Evolutionary conservation across 2,329 filamentous ascomycete species (phyloP).

Genomic region (Furcasterigmium furcatum): DNA sequence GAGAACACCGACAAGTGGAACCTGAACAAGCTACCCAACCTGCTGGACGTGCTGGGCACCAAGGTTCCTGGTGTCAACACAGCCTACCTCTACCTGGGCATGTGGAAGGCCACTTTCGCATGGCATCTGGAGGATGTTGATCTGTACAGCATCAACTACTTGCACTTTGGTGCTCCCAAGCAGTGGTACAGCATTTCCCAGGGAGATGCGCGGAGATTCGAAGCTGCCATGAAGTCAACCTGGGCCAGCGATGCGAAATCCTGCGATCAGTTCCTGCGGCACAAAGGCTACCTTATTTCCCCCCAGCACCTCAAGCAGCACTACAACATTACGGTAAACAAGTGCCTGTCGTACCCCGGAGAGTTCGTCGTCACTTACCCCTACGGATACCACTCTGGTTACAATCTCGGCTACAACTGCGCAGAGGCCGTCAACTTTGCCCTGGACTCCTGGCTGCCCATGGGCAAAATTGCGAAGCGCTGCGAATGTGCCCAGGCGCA

Average conservation of each 20-base stretch:
- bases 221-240: constrained; percentile 90
- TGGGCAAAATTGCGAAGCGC: constrained; percentile 92
- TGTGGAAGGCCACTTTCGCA: constrained; percentile 99
- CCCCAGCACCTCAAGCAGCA: constrained; percentile 82
- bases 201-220: constrained; percentile 87
- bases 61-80: constrained; percentile 98
- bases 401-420: constrained; percentile 97
- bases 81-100: constrained; percentile 93
- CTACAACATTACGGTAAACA: constrained; percentile 95
- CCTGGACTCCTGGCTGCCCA: constrained; percentile 90
- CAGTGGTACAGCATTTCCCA: constrained; percentile 99
- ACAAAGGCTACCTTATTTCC: constrained; percentile 97
- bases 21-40: constrained; percentile 87
- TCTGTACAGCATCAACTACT: constrained; percentile 99
- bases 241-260: constrained; percentile 95
- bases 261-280: constrained; percentile 91
- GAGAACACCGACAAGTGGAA: constrained; percentile 87
- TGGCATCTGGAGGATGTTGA: constrained; percentile 99
- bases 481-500: constrained; percentile 93
- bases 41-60: constrained; percentile 89
- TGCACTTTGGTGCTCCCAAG: constrained; percentile 97
- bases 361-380: constrained; percentile 99
- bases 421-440: constrained; percentile 99
- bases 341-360: constrained; percentile 89
- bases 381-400: constrained; percentile 97